phyloP scores from a whole-genome alignment of 176 grass and related monocot species.

The Secale cereale region DNA sequence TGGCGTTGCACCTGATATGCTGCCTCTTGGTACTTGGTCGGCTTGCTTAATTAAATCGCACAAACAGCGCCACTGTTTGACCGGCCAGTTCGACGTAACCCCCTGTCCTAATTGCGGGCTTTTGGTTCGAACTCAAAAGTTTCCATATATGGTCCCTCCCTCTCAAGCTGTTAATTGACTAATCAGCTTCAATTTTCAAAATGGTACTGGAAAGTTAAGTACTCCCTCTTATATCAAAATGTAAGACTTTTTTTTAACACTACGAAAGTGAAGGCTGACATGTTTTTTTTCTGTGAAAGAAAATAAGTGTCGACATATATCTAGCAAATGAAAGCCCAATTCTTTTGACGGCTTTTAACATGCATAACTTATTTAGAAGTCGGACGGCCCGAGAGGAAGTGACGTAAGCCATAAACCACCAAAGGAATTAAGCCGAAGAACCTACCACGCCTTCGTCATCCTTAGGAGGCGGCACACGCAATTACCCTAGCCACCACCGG shows the following conservation, averaged over 20 bases:
- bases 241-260: too few species aligned
- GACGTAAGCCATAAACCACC: too few species aligned
- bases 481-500: too few species aligned
- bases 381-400: too few species aligned
- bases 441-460: too few species aligned
- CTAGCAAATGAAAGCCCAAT: too few species aligned
- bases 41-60: conserved; percentile 26
- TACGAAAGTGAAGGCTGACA: not conserved
- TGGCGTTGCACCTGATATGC: not conserved
- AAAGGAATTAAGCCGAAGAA: too few species aligned
- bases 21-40: conserved; percentile 47
- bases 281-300: not conserved
- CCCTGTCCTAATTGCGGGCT: conserved; percentile 22
- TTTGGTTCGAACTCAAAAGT: conserved; percentile 20
- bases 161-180: not conserved
- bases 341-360: too few species aligned
- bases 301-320: too few species aligned
- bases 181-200: not conserved
- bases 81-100: conserved; percentile 21
- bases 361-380: too few species aligned
- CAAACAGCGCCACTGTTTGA: conserved; percentile 35
- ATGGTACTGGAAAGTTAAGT: not conserved
- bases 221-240: too few species aligned
- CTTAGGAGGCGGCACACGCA: too few species aligned
- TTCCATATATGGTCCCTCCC: not conserved